Percentiles rank a stretch among this genome's conserved stretches.
These are phyloP conservation scores for Leptographium flavum DNA, from an alignment of 2,329 filamentous ascomycete genomes.

Conservation along the genomic window DNA sequence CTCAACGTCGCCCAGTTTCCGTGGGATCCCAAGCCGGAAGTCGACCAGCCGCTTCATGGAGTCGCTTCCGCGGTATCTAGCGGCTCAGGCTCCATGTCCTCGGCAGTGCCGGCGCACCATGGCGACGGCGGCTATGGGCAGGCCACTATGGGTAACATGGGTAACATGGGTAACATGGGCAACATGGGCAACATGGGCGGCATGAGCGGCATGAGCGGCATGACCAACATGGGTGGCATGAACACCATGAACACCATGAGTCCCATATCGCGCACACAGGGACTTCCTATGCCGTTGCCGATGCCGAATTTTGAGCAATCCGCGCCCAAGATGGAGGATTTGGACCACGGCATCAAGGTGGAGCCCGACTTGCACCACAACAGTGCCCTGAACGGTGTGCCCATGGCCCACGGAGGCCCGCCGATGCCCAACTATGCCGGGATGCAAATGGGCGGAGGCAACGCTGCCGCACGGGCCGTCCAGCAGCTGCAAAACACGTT, in stretches of 20 bases:
- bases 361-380: constrained; percentile 6
- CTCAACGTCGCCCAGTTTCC: constrained; percentile 80
- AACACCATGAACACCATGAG: no score
- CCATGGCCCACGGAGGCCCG: not conserved
- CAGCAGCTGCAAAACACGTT: constrained; percentile 44
- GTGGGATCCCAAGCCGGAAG: constrained; percentile 80
- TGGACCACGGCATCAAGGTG: constrained; percentile 12
- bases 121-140: constrained; percentile 18
- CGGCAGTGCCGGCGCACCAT: constrained; percentile 8
- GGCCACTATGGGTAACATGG: no score
- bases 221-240: no score
- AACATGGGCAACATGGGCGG: no score
- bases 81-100: constrained; percentile 8
- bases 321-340: constrained; percentile 2
- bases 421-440: constrained; percentile 20
- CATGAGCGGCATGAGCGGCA: no score
- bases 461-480: constrained; percentile 40
- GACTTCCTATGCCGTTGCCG: constrained; percentile 16
- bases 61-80: not conserved
- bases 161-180: no score
- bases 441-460: constrained; percentile 13
- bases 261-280: constrained; percentile 17
- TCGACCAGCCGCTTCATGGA: constrained; percentile 17
- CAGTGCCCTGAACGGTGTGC: not conserved
- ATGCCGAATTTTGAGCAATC: constrained; percentile 11